Evolutionary conservation across 225 moss, liverwort and hornwort species (phyloP), one percentile per base, ranked within the genome.

Genomic region (Rhytidiadelphus loreus): DNA sequence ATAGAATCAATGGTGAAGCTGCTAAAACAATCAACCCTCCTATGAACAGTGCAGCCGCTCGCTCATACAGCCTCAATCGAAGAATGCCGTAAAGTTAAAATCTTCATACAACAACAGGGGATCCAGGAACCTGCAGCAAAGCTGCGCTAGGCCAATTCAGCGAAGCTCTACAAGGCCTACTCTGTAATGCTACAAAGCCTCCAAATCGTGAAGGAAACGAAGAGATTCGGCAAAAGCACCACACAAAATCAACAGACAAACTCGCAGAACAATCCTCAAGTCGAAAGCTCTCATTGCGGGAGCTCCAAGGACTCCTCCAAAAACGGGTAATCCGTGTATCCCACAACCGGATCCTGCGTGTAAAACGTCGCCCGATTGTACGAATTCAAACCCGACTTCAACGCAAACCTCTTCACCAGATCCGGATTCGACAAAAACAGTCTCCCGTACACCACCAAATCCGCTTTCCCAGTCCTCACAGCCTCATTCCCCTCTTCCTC

Each of bases 381-480:
- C 2, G 60, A 32, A 61, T 85, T 89, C 74, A 92, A 26, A 8
- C 64, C 33, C 5, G 91, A 80, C 8, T 83, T 75, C 43, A 90
- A 10, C 0, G 85, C 91, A 35, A 94, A 94, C 37, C 94, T 87
- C 76, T 86, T 92, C 3, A 68, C 72, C 73, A 94, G 9, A 50
- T 94, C 92, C 5, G 90, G 94, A 19, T 94, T 94, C 22, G 94
- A 77, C 14, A 94, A 18, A 24, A 94, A 92, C 2, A 81, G 35
- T 7, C 86, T 26, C 2, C 94, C 92, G 15, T 84, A 94, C 14
- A 79, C 92, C 29, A 91, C 92, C 48, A 70, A 0, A 19, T 94
- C 90, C 4, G 90, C 89, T 46, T 85, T 87, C 15, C 92, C 92
- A 22, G 43, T 79, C 4, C 76, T 85, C 35, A 92, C 56, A 0